phyloP scores from a whole-genome alignment of 768 basidiomycete species.

The Lactifluus pinguis region DNA sequence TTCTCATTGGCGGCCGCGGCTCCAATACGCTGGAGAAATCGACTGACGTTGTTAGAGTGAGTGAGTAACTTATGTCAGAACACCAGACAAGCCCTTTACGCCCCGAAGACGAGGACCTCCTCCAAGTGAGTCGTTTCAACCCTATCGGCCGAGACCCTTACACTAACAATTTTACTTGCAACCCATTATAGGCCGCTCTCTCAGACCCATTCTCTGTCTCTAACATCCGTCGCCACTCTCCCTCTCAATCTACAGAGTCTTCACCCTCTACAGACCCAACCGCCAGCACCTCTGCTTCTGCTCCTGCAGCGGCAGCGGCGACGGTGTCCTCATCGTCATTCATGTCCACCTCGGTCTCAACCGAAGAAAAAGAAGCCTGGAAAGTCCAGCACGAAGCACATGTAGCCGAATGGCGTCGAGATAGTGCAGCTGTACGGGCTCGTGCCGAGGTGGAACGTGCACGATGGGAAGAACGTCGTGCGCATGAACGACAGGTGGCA shows the following conservation, averaged over 20 bases:
- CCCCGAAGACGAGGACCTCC: conserved; percentile 17
- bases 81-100: conserved; percentile 12
- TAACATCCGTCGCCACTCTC: conserved; percentile 10
- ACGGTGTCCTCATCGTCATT: background rate
- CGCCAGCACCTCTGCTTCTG: background rate
- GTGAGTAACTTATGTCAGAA: conserved; percentile 5
- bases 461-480: conserved; percentile 61
- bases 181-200: conserved; percentile 16
- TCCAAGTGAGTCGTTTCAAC: conserved; percentile 9
- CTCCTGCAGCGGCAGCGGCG: background rate
- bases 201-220: conserved; percentile 15
- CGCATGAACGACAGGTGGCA: conserved; percentile 30
- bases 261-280: background rate
- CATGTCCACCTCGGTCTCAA: conserved; percentile 2
- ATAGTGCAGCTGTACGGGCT: conserved; percentile 60
- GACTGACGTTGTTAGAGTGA: too few species aligned
- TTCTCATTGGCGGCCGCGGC: too few species aligned
- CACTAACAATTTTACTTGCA: background rate
- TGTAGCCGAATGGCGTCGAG: conserved; percentile 59
- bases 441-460: conserved; percentile 68
- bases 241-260: background rate
- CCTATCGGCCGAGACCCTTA: too few species aligned
- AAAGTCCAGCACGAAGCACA: conserved; percentile 62
- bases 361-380: conserved; percentile 41
- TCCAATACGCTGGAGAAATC: too few species aligned